phyloP scores from a whole-genome alignment of 257 asterid species.

The Eustoma russellianum region DNA sequence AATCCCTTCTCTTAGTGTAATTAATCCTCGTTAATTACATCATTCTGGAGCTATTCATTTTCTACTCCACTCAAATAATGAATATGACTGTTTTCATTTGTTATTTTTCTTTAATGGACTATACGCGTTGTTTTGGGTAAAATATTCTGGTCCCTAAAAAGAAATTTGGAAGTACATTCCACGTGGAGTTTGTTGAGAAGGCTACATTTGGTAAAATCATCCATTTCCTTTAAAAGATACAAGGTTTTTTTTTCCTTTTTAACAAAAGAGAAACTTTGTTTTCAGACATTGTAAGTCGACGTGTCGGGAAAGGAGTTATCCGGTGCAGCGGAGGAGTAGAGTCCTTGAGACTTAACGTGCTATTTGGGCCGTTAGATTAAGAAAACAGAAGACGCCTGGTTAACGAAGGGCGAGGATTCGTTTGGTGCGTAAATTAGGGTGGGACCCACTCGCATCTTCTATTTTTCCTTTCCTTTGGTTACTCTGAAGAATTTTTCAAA shows the following conservation, averaged over 20 bases:
- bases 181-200: no score
- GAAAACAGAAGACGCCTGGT: no score
- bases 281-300: background rate
- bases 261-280: background rate
- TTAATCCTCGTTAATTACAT: background rate
- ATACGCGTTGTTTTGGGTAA: background rate
- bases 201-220: conserved; percentile 1
- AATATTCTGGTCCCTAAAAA: background rate
- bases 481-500: no score
- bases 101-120: background rate
- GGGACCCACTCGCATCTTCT: no score
- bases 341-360: no score
- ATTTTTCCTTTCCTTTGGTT: no score
- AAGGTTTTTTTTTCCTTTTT: no score
- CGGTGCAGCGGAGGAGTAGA: background rate
- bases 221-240: no score
- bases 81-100: conserved; percentile 3
- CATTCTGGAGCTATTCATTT: background rate
- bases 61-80: background rate
- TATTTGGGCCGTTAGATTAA: background rate
- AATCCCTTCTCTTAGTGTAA: no score
- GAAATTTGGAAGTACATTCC: background rate
- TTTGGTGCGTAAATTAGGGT: background rate
- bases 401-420: background rate
- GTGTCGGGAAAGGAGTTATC: background rate